Base-by-base conservation (phyloP, 768 basidiomycete genomes). In the Psilocybe tampanensis region DNA sequence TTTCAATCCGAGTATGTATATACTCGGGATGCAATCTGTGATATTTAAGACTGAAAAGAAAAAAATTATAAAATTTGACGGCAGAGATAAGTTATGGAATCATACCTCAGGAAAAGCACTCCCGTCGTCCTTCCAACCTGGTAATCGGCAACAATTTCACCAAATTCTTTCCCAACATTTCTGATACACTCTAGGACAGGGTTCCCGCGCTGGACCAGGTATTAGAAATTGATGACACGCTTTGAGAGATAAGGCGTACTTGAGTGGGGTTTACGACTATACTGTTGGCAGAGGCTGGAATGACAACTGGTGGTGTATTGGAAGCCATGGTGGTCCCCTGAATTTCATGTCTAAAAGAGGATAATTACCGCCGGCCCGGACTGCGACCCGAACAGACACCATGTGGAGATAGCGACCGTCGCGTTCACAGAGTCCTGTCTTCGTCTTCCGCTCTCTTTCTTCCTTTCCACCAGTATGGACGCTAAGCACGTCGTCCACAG, bases 1-100 rank as follows among this genome's bases (percentile, higher is more conserved):
- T 89, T 65, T 94, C 90, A 56, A 99, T 94, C 12, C 97, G 88
- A 49, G 83, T 82, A 69, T 94, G 92, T 55, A 99, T 88, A 69
- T 99, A 99, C 71, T 98, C 97, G 13, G 97, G 97, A 71, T 98
- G 97, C 13, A 99, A 82, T 49, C 95, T 90, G 66, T 98, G 95
- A 64, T 98, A 98, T 66, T 86, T 90, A 62, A 98, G 70, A 68
- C 97, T 98, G 58, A 18, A 29, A 8, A 8, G 50, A 18, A 19
- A 56, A 19, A 12, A 9, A 18, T 29, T 12, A 29, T n/a, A 29
- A 19, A 44, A 23, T 39, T 39, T 39, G 53, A 26, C 21, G 58
- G 23, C 12, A 32, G 11, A 32, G 24, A 33, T 39, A 39, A 32
- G 24, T 24, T 5, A 39, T 47, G 33, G 21, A 23, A 8, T 34